A percentile compares a stretch with the other conserved stretches of the same genome.
Conservation (phyloP, 2,329 filamentous ascomycete species). For the Knoxdaviesia capensis region DNA sequence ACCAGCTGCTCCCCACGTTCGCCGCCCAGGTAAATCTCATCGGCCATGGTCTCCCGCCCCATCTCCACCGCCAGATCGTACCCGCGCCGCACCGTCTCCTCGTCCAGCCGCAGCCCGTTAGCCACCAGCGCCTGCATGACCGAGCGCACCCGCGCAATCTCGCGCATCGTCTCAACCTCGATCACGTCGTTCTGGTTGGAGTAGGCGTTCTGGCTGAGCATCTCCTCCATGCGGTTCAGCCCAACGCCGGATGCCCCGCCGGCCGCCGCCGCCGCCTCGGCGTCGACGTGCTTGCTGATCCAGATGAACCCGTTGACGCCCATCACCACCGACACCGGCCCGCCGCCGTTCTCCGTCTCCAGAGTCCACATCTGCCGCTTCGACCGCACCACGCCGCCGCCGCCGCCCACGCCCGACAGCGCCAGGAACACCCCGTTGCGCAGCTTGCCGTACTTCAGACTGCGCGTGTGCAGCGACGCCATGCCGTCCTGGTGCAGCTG, state of each 20-base stretch:
- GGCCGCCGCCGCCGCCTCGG: slow-evolving; percentile 26
- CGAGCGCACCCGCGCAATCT: slow-evolving; percentile 69
- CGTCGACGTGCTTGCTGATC: slow-evolving; percentile 68
- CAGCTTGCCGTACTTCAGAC: slow-evolving; percentile 84
- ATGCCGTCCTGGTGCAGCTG: slow-evolving; percentile 68
- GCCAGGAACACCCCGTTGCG: slow-evolving; percentile 79
- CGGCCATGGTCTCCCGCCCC: slow-evolving; percentile 37
- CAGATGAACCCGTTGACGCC: slow-evolving; percentile 96
- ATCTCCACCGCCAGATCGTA: slow-evolving; percentile 70
- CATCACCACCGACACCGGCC: slow-evolving; percentile 65
- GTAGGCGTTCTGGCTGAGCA: slow-evolving; percentile 68
- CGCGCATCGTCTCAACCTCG: slow-evolving; percentile 52
- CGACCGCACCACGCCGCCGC: slow-evolving; percentile 65
- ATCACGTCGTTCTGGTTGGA: slow-evolving; percentile 89
- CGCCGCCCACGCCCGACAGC: slow-evolving; percentile 66
- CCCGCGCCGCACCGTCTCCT: slow-evolving; percentile 65
- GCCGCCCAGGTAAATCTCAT: slow-evolving; percentile 39
- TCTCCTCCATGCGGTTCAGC: slow-evolving; percentile 80
- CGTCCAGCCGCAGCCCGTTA: slow-evolving; percentile 66
- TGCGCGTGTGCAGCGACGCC: slow-evolving; percentile 75
- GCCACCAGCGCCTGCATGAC: slow-evolving; percentile 71
- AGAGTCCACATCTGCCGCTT: slow-evolving; percentile 80
- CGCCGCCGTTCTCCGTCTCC: slow-evolving; percentile 30
- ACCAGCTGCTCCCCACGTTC: slow-evolving; percentile 31
- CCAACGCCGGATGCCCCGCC: slow-evolving; percentile 27